phyloP scores from a whole-genome alignment of 2,329 filamentous ascomycete species.

The Myriosclerotinia duriaeana region DNA sequence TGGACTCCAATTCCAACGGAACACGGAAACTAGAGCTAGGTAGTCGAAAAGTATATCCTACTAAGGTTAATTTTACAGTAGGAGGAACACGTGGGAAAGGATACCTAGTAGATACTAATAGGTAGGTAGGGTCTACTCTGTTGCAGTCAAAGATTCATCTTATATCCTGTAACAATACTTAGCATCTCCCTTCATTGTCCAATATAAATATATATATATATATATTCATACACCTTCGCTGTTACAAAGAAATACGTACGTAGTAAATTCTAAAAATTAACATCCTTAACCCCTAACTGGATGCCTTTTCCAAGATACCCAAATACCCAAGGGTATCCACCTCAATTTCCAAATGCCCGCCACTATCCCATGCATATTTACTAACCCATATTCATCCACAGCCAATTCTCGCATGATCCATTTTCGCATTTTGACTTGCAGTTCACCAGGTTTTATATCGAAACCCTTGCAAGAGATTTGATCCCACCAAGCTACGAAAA shows the following conservation, averaged over 20 bases:
- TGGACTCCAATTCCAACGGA: too few relatives aligned
- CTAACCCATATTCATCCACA: constrained; percentile 1
- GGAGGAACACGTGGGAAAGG: background rate
- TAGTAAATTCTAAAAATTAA: background rate
- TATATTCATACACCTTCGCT: background rate
- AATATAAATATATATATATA: too few relatives aligned
- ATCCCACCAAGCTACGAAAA: constrained; percentile 7
- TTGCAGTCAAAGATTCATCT: too few relatives aligned
- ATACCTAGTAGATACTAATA: too few relatives aligned
- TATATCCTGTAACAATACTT: too few relatives aligned
- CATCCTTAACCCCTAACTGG: constrained; percentile 7
- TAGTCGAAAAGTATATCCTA: background rate
- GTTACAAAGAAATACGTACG: background rate
- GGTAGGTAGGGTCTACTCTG: too few relatives aligned
- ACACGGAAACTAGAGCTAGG: background rate
- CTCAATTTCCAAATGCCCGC: constrained; percentile 20
- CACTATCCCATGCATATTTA: constrained; percentile 15
- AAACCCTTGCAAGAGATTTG: constrained; percentile 8
- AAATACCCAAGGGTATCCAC: constrained; percentile 14
- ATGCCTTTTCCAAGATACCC: too few relatives aligned
- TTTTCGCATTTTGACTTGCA: background rate
- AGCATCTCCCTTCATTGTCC: too few relatives aligned
- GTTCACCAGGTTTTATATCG: background rate
- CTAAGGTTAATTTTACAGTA: background rate
- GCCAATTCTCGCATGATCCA: constrained; percentile 7